Percentiles rank a stretch among this genome's conserved stretches.
These are phyloP conservation scores for Saccharomycopsis schoenii DNA, from an alignment of 805 yeast genomes.

Conservation along the genomic window DNA sequence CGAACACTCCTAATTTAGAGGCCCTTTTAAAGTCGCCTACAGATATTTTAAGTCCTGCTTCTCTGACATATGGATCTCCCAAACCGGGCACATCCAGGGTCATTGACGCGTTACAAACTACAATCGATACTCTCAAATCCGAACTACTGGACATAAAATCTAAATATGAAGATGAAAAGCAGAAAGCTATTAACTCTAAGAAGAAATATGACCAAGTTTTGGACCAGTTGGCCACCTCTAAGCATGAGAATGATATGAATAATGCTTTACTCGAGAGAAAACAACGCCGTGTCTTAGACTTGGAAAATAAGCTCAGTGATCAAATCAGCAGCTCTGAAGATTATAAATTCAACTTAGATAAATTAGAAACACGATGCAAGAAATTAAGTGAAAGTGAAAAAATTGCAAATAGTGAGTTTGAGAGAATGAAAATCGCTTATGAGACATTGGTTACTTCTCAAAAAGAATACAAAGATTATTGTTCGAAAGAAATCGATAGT, in stretches of 20 bases:
- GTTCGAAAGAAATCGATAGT: slow-evolving; percentile 33
- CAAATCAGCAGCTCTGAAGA: slow-evolving; percentile 38
- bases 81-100: slow-evolving; percentile 18
- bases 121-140: slow-evolving; percentile 42
- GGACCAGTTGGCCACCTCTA: slow-evolving; percentile 58
- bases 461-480: slow-evolving; percentile 40
- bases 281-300: slow-evolving; percentile 55
- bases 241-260: slow-evolving; percentile 70
- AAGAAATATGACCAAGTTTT: slow-evolving; percentile 43
- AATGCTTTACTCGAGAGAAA: slow-evolving; percentile 60
- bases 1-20: slow-evolving; percentile 1
- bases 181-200: slow-evolving; percentile 38
- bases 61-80: slow-evolving; percentile 9
- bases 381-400: slow-evolving; percentile 38
- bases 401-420: slow-evolving; percentile 39
- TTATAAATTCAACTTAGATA: slow-evolving; percentile 38
- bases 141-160: slow-evolving; percentile 33
- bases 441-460: slow-evolving; percentile 46
- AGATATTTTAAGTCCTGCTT: slow-evolving; percentile 7
- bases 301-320: slow-evolving; percentile 49
- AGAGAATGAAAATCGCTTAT: slow-evolving; percentile 47
- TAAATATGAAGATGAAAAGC: slow-evolving; percentile 39
- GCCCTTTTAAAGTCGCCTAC: slow-evolving; percentile 9
- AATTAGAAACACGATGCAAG: slow-evolving; percentile 39
- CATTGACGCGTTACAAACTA: slow-evolving; percentile 28